These are phyloP conservation scores for Paramecium tetraurelia DNA, from an alignment of 73 alveolate genomes.

Conservation along the genomic window DNA sequence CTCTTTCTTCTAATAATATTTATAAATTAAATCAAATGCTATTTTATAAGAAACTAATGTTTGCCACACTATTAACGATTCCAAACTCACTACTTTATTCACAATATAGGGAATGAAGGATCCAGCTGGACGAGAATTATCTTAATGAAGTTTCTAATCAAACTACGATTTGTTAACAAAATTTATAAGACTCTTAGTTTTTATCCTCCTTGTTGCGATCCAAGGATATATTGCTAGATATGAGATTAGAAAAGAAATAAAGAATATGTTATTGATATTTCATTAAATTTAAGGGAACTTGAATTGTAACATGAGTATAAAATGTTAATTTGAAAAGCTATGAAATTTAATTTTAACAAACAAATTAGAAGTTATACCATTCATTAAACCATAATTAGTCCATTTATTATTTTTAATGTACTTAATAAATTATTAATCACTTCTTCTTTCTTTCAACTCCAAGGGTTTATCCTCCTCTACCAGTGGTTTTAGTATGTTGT, in stretches of 20 bases:
- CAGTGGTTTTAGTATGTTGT: conserved; percentile 99
- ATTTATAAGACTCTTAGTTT: no score
- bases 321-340: neutral
- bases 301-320: neutral
- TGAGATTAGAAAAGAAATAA: no score
- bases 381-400: neutral
- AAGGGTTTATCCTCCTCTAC: conserved; percentile 98
- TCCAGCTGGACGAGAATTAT: neutral
- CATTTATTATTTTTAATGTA: conserved; percentile 9
- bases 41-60: no score
- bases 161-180: no score
- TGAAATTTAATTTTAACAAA: neutral
- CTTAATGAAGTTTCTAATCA: neutral
- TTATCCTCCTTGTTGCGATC: no score
- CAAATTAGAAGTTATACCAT: neutral
- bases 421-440: conserved; percentile 50
- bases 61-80: neutral
- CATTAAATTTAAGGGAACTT: no score
- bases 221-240: no score
- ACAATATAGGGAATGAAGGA: no score
- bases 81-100: no score
- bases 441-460: conserved; percentile 98
- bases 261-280: no score
- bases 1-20: no score
- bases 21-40: neutral